Percentiles rank a stretch among this genome's conserved stretches.
phyloP scores from a whole-genome alignment of 345 rosid species.

The Linum trigynum region DNA sequence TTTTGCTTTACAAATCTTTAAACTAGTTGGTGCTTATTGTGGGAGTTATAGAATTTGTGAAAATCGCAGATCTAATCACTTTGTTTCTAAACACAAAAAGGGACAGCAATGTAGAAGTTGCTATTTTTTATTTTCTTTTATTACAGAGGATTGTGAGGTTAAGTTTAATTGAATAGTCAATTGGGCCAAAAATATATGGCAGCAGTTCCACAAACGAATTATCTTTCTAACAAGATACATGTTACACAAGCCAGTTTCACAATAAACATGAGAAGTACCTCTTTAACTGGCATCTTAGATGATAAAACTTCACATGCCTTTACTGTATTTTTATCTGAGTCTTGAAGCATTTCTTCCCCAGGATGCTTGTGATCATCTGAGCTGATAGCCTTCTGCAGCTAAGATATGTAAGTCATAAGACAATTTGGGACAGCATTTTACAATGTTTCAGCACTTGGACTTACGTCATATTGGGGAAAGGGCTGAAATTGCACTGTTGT shows the following conservation, averaged over 20 bases:
- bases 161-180: background rate
- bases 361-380: slow-evolving; percentile 21
- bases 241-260: background rate
- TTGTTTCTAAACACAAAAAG: background rate
- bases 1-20: background rate
- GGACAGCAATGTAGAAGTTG: background rate
- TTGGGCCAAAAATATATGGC: no score
- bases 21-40: background rate
- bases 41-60: background rate
- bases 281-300: slow-evolving; percentile 31
- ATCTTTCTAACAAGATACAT: background rate
- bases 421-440: background rate
- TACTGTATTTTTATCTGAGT: slow-evolving; percentile 21
- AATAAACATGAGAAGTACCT: slow-evolving; percentile 30
- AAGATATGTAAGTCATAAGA: slow-evolving; percentile 8
- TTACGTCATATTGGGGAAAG: slow-evolving; percentile 14
- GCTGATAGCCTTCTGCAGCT: slow-evolving; percentile 23
- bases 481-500: slow-evolving; percentile 24
- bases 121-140: no score
- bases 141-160: no score
- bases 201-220: background rate
- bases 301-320: slow-evolving; percentile 28
- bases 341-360: slow-evolving; percentile 16
- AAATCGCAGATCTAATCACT: background rate
- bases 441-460: background rate